Evolutionary conservation across 345 rosid genomes (phyloP).

Genomic region (Erucastrum elatum): DNA sequence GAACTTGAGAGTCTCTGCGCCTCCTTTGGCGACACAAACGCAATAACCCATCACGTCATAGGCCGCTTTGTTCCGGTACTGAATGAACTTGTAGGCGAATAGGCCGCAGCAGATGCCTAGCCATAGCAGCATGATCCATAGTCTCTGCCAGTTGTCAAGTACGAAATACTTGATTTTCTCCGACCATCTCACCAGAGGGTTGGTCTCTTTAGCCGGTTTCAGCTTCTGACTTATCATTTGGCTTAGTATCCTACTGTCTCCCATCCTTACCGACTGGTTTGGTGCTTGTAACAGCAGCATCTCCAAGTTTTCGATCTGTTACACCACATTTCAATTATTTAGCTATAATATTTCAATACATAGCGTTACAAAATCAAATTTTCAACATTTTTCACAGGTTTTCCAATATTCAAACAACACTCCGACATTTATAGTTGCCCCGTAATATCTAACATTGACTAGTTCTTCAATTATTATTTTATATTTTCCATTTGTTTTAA

Average conservation of each 20-base stretch:
- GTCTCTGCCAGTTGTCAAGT: slow-evolving; percentile 80
- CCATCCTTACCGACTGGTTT: slow-evolving; percentile 64
- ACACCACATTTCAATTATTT: slow-evolving; percentile 19
- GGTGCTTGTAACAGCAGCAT: slow-evolving; percentile 75
- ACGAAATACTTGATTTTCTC: slow-evolving; percentile 57
- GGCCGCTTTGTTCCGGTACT: slow-evolving; percentile 55
- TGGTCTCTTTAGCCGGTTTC: slow-evolving; percentile 63
- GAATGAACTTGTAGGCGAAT: slow-evolving; percentile 70
- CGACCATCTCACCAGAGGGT: slow-evolving; percentile 49
- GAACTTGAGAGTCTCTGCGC: slow-evolving; percentile 83
- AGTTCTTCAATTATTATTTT: neutral
- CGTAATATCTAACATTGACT: neutral
- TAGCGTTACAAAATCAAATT: neutral
- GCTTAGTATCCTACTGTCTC: slow-evolving; percentile 69
- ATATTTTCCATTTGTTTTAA: neutral
- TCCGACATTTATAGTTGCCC: neutral
- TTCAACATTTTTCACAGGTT: neutral
- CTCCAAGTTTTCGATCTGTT: slow-evolving; percentile 72
- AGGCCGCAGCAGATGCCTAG: slow-evolving; percentile 58
- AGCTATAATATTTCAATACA: neutral
- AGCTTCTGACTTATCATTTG: slow-evolving; percentile 83
- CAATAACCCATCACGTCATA: slow-evolving; percentile 82
- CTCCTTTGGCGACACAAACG: slow-evolving; percentile 84
- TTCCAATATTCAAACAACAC: neutral
- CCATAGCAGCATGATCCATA: slow-evolving; percentile 81